Percentiles rank a stretch among this genome's conserved stretches.
Evolutionary conservation across 2,329 filamentous ascomycete genomes (phyloP).

Genomic region (Cercospora sp.): DNA sequence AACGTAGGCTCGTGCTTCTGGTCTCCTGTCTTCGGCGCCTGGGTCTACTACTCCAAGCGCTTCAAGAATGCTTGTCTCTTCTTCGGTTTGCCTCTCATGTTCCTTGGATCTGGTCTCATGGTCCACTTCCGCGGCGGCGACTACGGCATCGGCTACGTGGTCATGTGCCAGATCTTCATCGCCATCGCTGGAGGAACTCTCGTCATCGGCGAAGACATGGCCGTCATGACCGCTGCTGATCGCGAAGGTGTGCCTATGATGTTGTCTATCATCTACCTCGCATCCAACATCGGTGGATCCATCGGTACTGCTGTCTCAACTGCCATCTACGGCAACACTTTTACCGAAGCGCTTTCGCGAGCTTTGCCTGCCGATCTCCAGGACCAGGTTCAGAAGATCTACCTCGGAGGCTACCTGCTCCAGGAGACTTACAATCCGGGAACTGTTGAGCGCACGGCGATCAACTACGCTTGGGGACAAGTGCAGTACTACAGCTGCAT

Average conservation of each 20-base stretch:
- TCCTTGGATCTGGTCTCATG: slow-evolving; percentile 39
- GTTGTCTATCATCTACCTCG: slow-evolving; percentile 40
- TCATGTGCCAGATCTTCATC: slow-evolving; percentile 59
- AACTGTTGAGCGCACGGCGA: slow-evolving; percentile 46
- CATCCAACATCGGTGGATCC: slow-evolving; percentile 34
- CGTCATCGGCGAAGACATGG: slow-evolving; percentile 58
- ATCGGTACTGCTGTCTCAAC: slow-evolving; percentile 32
- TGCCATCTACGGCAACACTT: slow-evolving; percentile 38
- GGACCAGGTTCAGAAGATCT: slow-evolving; percentile 38
- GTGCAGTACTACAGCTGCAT: slow-evolving; percentile 49
- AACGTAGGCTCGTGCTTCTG: slow-evolving; percentile 46
- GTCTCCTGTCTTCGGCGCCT: slow-evolving; percentile 49
- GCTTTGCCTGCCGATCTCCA: slow-evolving; percentile 21
- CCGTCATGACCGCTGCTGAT: slow-evolving; percentile 51
- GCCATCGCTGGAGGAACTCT: slow-evolving; percentile 56
- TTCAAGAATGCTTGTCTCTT: slow-evolving; percentile 50
- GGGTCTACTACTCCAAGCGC: slow-evolving; percentile 49
- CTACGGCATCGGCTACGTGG: slow-evolving; percentile 50
- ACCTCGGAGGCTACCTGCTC: slow-evolving; percentile 23
- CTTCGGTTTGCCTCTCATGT: slow-evolving; percentile 39
- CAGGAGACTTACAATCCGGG: slow-evolving; percentile 43
- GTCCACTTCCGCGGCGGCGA: slow-evolving; percentile 41
- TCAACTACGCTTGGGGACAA: slow-evolving; percentile 50
- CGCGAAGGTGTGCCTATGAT: slow-evolving; percentile 39
- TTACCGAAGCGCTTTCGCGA: slow-evolving; percentile 17